These are phyloP conservation scores for Saturnispora saitoi DNA, from an alignment of 805 yeast species.

Conservation along the genomic window DNA sequence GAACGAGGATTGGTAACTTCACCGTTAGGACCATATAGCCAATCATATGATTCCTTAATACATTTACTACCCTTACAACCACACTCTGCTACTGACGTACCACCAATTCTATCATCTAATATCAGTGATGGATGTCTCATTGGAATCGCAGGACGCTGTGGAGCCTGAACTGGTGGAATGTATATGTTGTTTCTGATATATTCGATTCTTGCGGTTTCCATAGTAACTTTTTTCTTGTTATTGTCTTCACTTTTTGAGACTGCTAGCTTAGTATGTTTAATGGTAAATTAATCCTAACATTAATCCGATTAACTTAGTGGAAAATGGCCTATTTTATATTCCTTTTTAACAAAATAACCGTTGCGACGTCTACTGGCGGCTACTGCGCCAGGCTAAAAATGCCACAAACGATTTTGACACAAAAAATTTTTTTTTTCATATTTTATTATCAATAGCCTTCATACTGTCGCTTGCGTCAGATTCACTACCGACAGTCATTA, in stretches of 20 bases:
- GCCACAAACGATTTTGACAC: background rate
- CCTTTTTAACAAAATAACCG: too few species aligned
- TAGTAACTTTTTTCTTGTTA: conserved; percentile 9
- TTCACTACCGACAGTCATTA: background rate
- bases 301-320: background rate
- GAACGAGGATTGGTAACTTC: conserved; percentile 21
- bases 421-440: background rate
- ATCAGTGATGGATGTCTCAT: conserved; percentile 30
- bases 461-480: background rate
- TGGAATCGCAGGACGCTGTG: conserved; percentile 24
- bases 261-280: background rate
- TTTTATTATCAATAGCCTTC: background rate
- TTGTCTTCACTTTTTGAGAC: background rate
- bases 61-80: conserved; percentile 30
- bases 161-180: conserved; percentile 22
- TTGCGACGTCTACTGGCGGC: conserved; percentile 3
- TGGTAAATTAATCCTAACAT: too few species aligned
- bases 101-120: conserved; percentile 23
- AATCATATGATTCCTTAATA: conserved; percentile 27
- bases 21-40: conserved; percentile 31
- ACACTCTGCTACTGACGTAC: conserved; percentile 21
- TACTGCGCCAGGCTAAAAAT: conserved; percentile 3
- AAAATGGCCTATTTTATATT: background rate
- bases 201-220: conserved; percentile 28
- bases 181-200: conserved; percentile 27